Evolutionary conservation across 345 rosid species (phyloP).

Genomic region (Hibiscus mutabilis): DNA sequence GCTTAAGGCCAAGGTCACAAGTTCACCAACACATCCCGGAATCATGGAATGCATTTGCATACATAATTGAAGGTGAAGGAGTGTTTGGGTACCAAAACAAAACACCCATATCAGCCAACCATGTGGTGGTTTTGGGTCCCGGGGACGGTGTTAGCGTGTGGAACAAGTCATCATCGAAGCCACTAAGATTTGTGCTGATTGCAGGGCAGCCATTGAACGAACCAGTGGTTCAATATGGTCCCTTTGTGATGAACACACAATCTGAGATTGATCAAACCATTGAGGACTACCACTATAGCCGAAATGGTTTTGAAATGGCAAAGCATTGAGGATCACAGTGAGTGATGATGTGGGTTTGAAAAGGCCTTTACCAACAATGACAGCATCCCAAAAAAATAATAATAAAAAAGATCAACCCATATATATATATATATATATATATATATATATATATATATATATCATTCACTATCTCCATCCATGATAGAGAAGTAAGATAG

Average conservation of each 20-base stretch:
- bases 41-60: conserved; percentile 78
- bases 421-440: too few relatives aligned
- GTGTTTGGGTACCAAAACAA: conserved; percentile 43
- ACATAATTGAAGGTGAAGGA: conserved; percentile 73
- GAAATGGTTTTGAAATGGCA: conserved; percentile 88
- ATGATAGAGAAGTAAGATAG: background rate
- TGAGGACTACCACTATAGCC: conserved; percentile 62
- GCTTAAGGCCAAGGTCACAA: conserved; percentile 51
- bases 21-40: conserved; percentile 56
- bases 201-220: conserved; percentile 85
- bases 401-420: too few relatives aligned
- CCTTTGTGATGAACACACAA: conserved; percentile 92
- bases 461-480: conserved; percentile 14
- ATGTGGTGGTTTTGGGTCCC: conserved; percentile 52
- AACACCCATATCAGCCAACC: conserved; percentile 40
- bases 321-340: conserved; percentile 66
- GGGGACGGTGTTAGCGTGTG: conserved; percentile 73
- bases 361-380: background rate
- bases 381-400: background rate
- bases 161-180: conserved; percentile 46
- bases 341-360: conserved; percentile 2
- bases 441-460: too few relatives aligned
- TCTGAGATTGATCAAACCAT: conserved; percentile 80
- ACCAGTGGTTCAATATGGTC: conserved; percentile 83
- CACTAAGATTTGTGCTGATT: conserved; percentile 54